phyloP scores from a whole-genome alignment of 331 rosid genomes.

The Cydonia oblonga region DNA sequence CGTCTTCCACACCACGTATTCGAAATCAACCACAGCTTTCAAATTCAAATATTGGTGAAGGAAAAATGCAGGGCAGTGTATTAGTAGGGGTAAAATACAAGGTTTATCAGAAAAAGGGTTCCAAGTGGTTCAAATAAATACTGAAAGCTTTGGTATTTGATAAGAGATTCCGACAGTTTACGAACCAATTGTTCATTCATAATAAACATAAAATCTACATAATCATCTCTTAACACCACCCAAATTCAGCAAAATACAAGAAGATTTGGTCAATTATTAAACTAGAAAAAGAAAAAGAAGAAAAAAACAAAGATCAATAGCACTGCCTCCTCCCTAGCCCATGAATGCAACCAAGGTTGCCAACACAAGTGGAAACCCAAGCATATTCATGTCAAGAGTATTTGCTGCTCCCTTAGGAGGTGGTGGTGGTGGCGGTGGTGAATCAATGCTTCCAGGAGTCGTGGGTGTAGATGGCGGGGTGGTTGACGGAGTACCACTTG shows the following conservation, averaged over 20 bases:
- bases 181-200: neutral
- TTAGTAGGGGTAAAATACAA: no score
- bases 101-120: no score
- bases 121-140: no score
- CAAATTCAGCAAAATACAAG: slow-evolving; percentile 14
- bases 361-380: slow-evolving; percentile 28
- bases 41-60: no score
- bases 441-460: neutral
- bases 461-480: neutral
- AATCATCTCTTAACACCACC: slow-evolving; percentile 5
- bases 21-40: no score
- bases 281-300: neutral
- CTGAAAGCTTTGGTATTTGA: neutral
- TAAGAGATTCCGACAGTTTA: neutral
- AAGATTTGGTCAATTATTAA: neutral
- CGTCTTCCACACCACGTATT: no score
- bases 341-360: slow-evolving; percentile 24
- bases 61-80: no score
- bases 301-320: neutral
- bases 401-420: slow-evolving; percentile 8
- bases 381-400: slow-evolving; percentile 14
- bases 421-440: slow-evolving; percentile 22
- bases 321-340: slow-evolving; percentile 78
- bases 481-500: slow-evolving; percentile 13
- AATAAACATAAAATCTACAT: slow-evolving; percentile 4